Base-by-base conservation (phyloP, 1,284 basidiomycete species). In the Marasmius fiardii region DNA sequence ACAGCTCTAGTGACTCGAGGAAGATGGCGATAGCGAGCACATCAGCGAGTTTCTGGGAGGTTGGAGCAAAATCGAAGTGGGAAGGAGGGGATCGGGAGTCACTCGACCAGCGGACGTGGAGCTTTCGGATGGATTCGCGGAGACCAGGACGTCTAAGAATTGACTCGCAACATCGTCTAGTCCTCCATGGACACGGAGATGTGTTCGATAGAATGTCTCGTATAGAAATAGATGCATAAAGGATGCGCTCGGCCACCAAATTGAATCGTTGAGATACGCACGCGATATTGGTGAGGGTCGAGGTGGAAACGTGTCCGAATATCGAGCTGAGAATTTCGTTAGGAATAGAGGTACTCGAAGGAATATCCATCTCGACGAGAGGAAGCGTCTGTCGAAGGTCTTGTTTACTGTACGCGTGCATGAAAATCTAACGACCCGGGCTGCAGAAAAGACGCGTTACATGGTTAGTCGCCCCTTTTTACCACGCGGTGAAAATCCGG, bases 301-400 rank as follows among this genome's bases (percentile, higher is more conserved):
- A 49, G 4, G 74, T 69, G 10, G 74, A 60, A 34, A 85, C 75
- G 52, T 75, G 59, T 31, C 70, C 63, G 63, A 85, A 78, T 57
- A 86, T 79, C 54, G 74, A 67, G 44, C 65, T 63, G 56, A 86
- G 76, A n/a, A 77, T 80, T 65, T 86, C 84, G 67, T 81, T 86
- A 3, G 84, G 84, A 12, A 85, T 71, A 10, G 57, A 35, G 18
- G 41, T 20, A 20, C 58, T 52, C 52, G 39, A 43, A 2, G 52
- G 60, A 67, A 69, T 70, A 31, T 31, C 10, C 67, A 61, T 63
- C 71, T 71, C 67, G 62, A 69, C 70, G 68, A 67, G 64, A 48
- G 63, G 61, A 45, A 51, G 52, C 6, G 10, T 49, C 47, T 35
- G 43, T 23, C 41, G 43, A 49, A 41, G 53, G 16, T 26, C 47